Percentiles rank a stretch among this genome's conserved stretches.
phyloP scores from a whole-genome alignment of 768 basidiomycete genomes.

The Tylopilus plumbeoviolaceoides region DNA sequence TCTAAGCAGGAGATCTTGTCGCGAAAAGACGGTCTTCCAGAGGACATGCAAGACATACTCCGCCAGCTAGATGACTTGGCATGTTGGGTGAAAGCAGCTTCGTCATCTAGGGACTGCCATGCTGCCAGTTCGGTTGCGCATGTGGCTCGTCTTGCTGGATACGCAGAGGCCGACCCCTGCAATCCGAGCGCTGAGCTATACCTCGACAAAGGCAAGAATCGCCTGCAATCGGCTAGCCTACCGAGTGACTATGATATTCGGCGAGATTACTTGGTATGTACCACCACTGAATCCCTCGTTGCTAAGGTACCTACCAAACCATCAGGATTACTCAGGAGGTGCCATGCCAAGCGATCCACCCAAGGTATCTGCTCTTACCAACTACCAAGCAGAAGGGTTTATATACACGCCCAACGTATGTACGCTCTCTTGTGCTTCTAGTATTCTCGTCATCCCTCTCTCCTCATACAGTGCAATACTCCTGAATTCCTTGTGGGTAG shows the following conservation, averaged over 20 bases:
- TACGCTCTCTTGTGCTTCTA: neutral
- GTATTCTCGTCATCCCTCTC: neutral
- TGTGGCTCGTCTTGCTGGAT: neutral
- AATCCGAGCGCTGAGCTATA: neutral
- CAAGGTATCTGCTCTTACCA: neutral
- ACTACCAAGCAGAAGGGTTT: constrained; percentile 16
- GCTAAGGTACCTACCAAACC: constrained; percentile 3
- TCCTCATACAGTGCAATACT: constrained; percentile 13
- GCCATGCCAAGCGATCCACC: neutral
- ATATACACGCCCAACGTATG: constrained; percentile 29
- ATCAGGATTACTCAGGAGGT: constrained; percentile 8
- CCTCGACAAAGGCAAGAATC: constrained; percentile 22
- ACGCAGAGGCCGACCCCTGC: neutral
- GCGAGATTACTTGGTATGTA: constrained; percentile 12
- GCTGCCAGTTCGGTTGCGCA: neutral
- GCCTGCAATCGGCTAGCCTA: constrained; percentile 5
- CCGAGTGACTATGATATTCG: neutral
- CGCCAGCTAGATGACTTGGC: constrained; percentile 28
- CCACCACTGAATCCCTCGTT: neutral
- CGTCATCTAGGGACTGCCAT: constrained; percentile 10
- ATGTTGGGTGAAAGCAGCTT: constrained; percentile 21
- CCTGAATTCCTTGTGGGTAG: constrained; percentile 32
- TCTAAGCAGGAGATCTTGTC: neutral
- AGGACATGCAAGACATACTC: constrained; percentile 26
- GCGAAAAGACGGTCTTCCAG: constrained; percentile 18